These are phyloP conservation scores for Crithidia expoeki DNA, from an alignment of 208 protist genomes.

Conservation along the genomic window DNA sequence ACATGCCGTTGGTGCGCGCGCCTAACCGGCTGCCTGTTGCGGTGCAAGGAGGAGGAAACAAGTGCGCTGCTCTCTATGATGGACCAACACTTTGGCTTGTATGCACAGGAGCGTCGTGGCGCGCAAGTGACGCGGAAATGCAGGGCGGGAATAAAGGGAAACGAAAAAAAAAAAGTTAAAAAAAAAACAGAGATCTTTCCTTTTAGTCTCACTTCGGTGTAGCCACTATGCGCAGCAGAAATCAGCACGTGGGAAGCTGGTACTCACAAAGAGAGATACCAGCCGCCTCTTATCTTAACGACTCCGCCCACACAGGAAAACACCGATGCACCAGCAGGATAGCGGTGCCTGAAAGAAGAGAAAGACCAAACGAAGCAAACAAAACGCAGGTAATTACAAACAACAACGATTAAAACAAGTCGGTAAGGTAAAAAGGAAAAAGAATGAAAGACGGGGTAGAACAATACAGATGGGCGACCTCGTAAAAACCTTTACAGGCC, in stretches of 20 bases:
- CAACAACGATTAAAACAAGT: not conserved
- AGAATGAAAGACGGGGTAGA: not conserved
- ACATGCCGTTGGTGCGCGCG: no score
- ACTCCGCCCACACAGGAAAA: not conserved
- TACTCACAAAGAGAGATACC: not conserved
- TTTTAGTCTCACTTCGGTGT: not conserved
- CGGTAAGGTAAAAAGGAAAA: not conserved
- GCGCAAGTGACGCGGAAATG: no score
- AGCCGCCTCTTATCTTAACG: not conserved
- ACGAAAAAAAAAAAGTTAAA: not conserved
- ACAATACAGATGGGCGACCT: not conserved
- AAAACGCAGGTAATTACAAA: not conserved
- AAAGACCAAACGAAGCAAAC: not conserved
- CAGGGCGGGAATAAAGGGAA: conserved; percentile 14
- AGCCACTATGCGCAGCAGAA: not conserved
- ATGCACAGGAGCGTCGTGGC: no score
- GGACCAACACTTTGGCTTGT: no score
- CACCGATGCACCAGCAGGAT: not conserved
- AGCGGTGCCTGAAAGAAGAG: not conserved
- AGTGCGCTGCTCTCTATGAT: no score
- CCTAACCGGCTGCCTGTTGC: no score
- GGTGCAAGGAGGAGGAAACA: no score
- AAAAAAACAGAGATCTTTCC: no score
- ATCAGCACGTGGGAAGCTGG: conserved; percentile 3
- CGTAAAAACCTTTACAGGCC: not conserved